Percentiles rank a stretch among this genome's conserved stretches.
phyloP scores from a whole-genome alignment of 2,329 filamentous ascomycete genomes.

The Sclerotinia spermophila region DNA sequence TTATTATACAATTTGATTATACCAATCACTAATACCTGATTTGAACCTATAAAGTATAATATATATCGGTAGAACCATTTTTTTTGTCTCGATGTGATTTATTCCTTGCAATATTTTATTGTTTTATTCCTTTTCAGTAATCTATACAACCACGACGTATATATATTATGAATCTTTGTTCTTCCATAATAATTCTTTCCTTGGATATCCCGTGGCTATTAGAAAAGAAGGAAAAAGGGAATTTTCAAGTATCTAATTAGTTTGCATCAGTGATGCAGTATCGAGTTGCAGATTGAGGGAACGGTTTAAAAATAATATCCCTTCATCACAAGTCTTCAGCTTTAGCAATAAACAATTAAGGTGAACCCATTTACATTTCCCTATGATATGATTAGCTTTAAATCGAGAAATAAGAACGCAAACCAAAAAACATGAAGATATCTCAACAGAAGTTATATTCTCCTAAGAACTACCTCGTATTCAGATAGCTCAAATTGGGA shows the following conservation, averaged over 20 bases:
- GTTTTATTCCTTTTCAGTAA: not conserved
- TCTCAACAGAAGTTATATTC: not conserved
- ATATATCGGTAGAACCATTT: no score
- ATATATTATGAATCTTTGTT: no score
- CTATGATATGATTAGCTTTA: not conserved
- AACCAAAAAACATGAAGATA: not conserved
- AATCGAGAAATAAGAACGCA: not conserved
- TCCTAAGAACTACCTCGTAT: not conserved
- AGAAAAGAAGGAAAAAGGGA: no score
- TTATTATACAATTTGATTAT: no score
- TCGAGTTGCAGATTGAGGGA: not conserved
- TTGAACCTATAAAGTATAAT: no score
- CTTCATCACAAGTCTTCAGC: no score
- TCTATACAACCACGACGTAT: not conserved
- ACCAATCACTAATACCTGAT: no score
- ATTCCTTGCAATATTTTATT: no score
- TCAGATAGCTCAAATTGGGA: not conserved
- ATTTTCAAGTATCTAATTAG: not conserved
- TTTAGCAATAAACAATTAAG: no score
- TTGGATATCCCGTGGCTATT: rapidly evolving
- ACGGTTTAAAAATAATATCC: not conserved
- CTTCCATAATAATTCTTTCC: no score
- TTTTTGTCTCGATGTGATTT: not conserved
- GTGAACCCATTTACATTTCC: no score
- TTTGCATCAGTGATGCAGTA: not conserved